Evolutionary conservation across 768 basidiomycete species (phyloP).

Genomic region (Mycena galericulata): DNA sequence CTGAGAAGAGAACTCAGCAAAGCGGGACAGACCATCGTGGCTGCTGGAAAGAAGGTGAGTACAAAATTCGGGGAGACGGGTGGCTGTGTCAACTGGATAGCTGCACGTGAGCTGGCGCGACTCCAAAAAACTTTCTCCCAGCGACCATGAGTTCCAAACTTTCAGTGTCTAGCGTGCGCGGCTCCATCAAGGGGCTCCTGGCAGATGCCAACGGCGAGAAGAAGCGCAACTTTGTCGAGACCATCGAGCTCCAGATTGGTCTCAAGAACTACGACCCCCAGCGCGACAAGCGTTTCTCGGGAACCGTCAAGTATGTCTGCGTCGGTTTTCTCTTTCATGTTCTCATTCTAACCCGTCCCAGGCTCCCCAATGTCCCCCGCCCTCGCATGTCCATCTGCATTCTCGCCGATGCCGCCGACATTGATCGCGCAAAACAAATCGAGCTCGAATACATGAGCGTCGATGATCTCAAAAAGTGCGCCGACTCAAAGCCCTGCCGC

Average conservation of each 20-base stretch:
- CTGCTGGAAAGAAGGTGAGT: constrained; percentile 13
- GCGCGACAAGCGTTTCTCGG: constrained; percentile 99
- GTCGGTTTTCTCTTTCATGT: neutral
- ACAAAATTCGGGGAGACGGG: neutral
- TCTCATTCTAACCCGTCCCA: constrained; percentile 43
- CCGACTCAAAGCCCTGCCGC: neutral
- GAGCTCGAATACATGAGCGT: constrained; percentile 99
- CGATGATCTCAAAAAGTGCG: constrained; percentile 98
- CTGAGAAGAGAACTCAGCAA: constrained; percentile 37
- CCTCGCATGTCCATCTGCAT: constrained; percentile 99
- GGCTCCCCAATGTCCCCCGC: constrained; percentile 96
- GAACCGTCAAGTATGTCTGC: constrained; percentile 87
- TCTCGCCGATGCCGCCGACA: constrained; percentile 98
- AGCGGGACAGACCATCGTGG: constrained; percentile 30
- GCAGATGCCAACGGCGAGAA: constrained; percentile 87
- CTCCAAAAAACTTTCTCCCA: constrained; percentile 1
- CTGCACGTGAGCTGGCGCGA: too few species aligned
- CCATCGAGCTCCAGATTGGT: constrained; percentile 95
- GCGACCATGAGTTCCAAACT: constrained; percentile 73
- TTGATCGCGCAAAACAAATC: constrained; percentile 98
- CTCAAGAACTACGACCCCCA: constrained; percentile 99
- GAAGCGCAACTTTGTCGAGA: constrained; percentile 95
- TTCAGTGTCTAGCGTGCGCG: constrained; percentile 99
- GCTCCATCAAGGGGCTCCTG: constrained; percentile 92
- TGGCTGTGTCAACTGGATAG: too few species aligned